phyloP scores from a whole-genome alignment of 495 filamentous ascomycete species.

The Lindgomyces ingoldianus region DNA sequence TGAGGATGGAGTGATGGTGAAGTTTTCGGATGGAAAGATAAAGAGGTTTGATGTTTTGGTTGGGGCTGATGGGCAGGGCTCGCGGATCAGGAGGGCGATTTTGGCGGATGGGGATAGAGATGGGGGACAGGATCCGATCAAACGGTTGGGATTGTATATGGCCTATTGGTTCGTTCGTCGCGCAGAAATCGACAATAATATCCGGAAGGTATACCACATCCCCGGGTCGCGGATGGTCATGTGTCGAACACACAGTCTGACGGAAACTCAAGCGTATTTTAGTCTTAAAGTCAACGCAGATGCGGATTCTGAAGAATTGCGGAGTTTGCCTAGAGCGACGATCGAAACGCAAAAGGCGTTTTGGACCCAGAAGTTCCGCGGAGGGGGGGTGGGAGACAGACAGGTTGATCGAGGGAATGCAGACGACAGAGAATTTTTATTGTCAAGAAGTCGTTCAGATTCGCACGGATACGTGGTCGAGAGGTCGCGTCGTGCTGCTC shows the following conservation, averaged over 20 bases:
- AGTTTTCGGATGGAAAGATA: slow-evolving; percentile 30
- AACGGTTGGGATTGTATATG: slow-evolving; percentile 32
- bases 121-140: no score
- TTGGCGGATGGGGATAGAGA: no score
- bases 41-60: slow-evolving; percentile 34
- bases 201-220: slow-evolving; percentile 44
- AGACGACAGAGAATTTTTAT: slow-evolving; percentile 54
- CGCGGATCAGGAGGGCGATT: no score
- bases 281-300: no score
- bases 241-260: no score
- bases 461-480: slow-evolving; percentile 27
- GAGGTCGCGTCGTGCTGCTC: slow-evolving; percentile 36
- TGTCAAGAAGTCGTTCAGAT: slow-evolving; percentile 48
- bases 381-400: slow-evolving; percentile 52
- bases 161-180: slow-evolving; percentile 36
- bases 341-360: slow-evolving; percentile 30
- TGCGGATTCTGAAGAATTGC: no score
- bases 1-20: slow-evolving; percentile 26
- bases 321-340: no score
- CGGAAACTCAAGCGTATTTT: no score
- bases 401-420: slow-evolving; percentile 46
- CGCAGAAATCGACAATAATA: slow-evolving; percentile 41
- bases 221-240: slow-evolving; percentile 42
- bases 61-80: slow-evolving; percentile 39
- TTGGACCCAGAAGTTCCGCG: slow-evolving; percentile 45